A percentile compares a stretch with the other conserved stretches of the same genome.
phyloP scores from a whole-genome alignment of 106 monocot species.

The Acorus gramineus region DNA sequence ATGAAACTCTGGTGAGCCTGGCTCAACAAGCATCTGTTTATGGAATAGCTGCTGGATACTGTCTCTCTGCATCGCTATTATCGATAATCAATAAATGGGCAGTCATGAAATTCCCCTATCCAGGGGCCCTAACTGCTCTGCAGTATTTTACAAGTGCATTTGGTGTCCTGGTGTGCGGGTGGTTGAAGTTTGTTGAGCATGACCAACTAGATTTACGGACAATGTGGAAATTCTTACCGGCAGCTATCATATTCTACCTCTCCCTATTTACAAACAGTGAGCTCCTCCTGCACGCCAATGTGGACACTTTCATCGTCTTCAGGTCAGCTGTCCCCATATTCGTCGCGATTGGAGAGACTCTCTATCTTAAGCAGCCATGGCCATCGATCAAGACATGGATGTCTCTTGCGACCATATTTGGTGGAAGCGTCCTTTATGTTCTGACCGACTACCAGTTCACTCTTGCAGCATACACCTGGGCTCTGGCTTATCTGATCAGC shows the following conservation, averaged over 20 bases:
- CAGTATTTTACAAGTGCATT: slow-evolving; percentile 65
- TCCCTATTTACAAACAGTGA: slow-evolving; percentile 79
- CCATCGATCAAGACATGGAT: too few relatives aligned
- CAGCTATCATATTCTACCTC: slow-evolving; percentile 69
- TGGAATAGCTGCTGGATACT: slow-evolving; percentile 78
- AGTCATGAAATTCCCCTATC: slow-evolving; percentile 80
- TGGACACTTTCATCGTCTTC: slow-evolving; percentile 69
- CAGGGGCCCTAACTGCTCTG: slow-evolving; percentile 61
- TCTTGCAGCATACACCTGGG: too few relatives aligned
- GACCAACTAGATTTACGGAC: slow-evolving; percentile 32
- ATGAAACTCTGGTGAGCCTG: too few relatives aligned
- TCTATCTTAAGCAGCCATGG: too few relatives aligned
- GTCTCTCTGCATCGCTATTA: slow-evolving; percentile 70
- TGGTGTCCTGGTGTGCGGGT: slow-evolving; percentile 47
- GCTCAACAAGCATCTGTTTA: slow-evolving; percentile 58
- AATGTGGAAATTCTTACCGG: slow-evolving; percentile 70
- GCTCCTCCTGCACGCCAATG: slow-evolving; percentile 69
- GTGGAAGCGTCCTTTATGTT: too few relatives aligned
- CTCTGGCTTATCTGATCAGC: too few relatives aligned
- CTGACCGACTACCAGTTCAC: too few relatives aligned
- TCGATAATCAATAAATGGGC: slow-evolving; percentile 94
- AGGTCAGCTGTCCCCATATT: too few relatives aligned
- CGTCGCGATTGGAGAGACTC: too few relatives aligned
- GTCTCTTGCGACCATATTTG: too few relatives aligned
- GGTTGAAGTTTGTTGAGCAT: slow-evolving; percentile 39